Evolutionary conservation across 352 stramenopile species (phyloP), one percentile per base, ranked within the genome.

Genomic region (Phytophthora colocasiae): DNA sequence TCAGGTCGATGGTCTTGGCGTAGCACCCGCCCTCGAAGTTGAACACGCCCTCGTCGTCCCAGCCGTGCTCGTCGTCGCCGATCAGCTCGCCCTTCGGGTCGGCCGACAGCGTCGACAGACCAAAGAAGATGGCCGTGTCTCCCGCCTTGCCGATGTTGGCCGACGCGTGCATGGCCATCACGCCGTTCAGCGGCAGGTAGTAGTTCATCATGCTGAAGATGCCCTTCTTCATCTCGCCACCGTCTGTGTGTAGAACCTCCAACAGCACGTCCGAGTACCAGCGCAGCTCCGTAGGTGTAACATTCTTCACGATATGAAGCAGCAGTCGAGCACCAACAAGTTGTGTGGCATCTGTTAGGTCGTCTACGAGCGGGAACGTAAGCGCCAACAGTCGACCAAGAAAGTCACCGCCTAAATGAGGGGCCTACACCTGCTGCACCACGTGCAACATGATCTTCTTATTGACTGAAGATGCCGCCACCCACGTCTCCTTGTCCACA

Each of bases 21-120:
- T 99, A 99, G 80, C 97, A 99, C 24, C 97, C 97, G 62, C 97
- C 97, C 77, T 99, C 97, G 77, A 99, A 99, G 87, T 99, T 99
- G 85, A 98, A 99, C 51, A 99, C 90, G 55, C 97, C 97, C 74
- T 98, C 80, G 68, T 99, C 85, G 67, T 99, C 96, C 97, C 97
- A 99, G 65, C 97, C 97, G 83, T 99, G 97, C 78, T 99, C 97
- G 60, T 93, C 85, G 52, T 93, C 85, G 24, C 85, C 85, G 43
- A 93, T 93, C 24, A 92, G 68, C 53, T 81, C 77, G 32, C 93
- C 80, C 46, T 97, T 78, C 43, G 92, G 90, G 77, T 98, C 92
- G 52, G 93, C 91, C 58, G 89, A 97, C 47, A 98, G 70, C 26
- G 91, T 98, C 29, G 80, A 97, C n/a, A 99, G 84, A 12, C 97